Evolutionary conservation across 2,329 filamentous ascomycete species (phyloP).

Genomic region (Talaromyces pinophilus): DNA sequence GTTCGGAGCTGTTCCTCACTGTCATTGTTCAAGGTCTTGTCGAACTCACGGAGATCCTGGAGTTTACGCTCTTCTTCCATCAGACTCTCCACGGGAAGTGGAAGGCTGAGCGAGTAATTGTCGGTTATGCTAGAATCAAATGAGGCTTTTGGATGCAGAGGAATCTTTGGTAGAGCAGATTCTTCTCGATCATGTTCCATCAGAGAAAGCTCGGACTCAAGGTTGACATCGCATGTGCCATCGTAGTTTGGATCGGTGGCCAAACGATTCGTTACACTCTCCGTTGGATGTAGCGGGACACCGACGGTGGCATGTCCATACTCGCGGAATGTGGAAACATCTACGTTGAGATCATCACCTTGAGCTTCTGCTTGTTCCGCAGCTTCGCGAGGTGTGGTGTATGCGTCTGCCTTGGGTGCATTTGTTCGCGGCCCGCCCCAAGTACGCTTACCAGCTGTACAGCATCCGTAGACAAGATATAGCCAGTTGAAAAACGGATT

Average conservation of each 20-base stretch:
- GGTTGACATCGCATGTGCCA: constrained; percentile 69
- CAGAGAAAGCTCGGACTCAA: constrained; percentile 65
- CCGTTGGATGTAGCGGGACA: constrained; percentile 70
- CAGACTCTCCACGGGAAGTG: constrained; percentile 70
- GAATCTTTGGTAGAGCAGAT: constrained; percentile 49
- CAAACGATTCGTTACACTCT: constrained; percentile 65
- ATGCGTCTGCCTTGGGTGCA: constrained; percentile 73
- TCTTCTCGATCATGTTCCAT: constrained; percentile 51
- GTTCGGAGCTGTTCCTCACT: background rate
- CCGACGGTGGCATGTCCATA: constrained; percentile 43
- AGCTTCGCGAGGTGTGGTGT: constrained; percentile 78
- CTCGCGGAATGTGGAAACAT: constrained; percentile 76
- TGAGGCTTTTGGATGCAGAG: constrained; percentile 61
- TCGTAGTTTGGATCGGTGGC: constrained; percentile 56
- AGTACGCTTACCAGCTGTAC: constrained; percentile 88
- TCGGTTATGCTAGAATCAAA: constrained; percentile 66
- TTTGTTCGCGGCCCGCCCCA: constrained; percentile 95
- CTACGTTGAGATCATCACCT: constrained; percentile 86
- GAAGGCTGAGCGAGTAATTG: constrained; percentile 65
- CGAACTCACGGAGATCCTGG: constrained; percentile 1
- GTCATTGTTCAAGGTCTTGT: constrained; percentile 8
- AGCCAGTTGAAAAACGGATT: constrained; percentile 99
- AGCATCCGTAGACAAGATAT: constrained; percentile 96
- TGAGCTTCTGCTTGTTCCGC: constrained; percentile 74
- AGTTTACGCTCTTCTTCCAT: constrained; percentile 78